Evolutionary conservation across 1,139 yeast genomes (phyloP).

Genomic region (Pichia sp.): DNA sequence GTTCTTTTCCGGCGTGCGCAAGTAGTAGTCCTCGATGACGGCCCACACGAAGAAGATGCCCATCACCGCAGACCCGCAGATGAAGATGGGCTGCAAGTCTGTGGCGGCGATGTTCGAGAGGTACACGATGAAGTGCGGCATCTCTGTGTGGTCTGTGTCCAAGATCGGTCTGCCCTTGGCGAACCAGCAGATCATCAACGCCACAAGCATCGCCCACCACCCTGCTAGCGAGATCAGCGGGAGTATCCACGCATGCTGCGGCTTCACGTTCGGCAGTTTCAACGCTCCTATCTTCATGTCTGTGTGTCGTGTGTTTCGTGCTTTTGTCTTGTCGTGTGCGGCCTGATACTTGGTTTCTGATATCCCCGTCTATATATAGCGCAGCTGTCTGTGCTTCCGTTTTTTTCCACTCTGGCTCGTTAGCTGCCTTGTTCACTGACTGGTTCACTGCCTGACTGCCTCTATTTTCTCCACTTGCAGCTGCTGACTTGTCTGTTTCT

Average conservation of each 20-base stretch:
- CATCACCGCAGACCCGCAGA: constrained; percentile 74
- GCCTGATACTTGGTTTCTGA: no score
- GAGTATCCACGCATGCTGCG: constrained; percentile 37
- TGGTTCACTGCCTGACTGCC: no score
- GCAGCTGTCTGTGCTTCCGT: not conserved
- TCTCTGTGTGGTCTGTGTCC: constrained; percentile 50
- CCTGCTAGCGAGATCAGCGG: constrained; percentile 54
- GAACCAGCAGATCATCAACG: constrained; percentile 68
- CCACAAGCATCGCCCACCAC: constrained; percentile 80
- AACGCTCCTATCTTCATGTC: constrained; percentile 22
- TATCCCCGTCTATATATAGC: not conserved
- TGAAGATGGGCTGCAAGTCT: constrained; percentile 75
- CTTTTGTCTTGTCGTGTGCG: no score
- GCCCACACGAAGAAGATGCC: constrained; percentile 74
- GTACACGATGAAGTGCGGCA: constrained; percentile 46
- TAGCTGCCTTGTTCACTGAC: no score
- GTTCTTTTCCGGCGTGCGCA: constrained; percentile 47
- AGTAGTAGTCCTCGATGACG: constrained; percentile 50
- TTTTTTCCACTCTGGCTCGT: not conserved
- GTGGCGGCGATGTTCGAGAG: constrained; percentile 87
- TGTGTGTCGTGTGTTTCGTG: not conserved
- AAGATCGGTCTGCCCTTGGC: constrained; percentile 75
- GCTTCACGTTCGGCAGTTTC: constrained; percentile 26
- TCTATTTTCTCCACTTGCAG: no score
- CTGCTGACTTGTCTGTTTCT: no score